phyloP scores from a whole-genome alignment of 2,329 filamentous ascomycete species.

The Fusarium sp. region DNA sequence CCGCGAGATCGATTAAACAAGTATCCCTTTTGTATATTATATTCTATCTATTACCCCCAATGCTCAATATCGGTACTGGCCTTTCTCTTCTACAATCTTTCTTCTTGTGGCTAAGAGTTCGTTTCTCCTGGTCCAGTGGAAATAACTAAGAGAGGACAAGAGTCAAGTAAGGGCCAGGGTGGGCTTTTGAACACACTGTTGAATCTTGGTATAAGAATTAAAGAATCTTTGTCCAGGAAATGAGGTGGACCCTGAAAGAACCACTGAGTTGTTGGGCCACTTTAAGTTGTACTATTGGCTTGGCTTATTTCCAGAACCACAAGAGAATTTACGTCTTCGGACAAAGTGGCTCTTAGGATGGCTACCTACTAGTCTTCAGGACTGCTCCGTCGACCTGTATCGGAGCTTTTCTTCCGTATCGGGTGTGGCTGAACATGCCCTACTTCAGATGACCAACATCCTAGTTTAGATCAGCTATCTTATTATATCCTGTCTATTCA shows the following conservation, averaged over 20 bases:
- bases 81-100: neutral
- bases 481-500: no score
- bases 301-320: neutral
- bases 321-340: accelerated
- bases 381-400: neutral
- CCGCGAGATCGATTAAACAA: neutral
- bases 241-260: accelerated
- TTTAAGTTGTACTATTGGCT: neutral
- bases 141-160: accelerated
- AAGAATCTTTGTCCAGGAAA: neutral
- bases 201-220: neutral
- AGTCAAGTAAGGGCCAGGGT: neutral
- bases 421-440: no score
- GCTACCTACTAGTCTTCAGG: no score
- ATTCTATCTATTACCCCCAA: neutral
- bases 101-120: neutral
- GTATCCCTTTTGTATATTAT: neutral
- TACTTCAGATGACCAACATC: no score
- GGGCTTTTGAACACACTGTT: accelerated
- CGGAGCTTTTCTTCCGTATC: no score
- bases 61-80: neutral
- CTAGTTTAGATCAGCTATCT: no score
- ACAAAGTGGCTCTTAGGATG: no score
- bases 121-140: neutral
- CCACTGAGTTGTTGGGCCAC: neutral